Evolutionary conservation across 2,329 filamentous ascomycete genomes (phyloP).

Genomic region (Xylariales sp.): DNA sequence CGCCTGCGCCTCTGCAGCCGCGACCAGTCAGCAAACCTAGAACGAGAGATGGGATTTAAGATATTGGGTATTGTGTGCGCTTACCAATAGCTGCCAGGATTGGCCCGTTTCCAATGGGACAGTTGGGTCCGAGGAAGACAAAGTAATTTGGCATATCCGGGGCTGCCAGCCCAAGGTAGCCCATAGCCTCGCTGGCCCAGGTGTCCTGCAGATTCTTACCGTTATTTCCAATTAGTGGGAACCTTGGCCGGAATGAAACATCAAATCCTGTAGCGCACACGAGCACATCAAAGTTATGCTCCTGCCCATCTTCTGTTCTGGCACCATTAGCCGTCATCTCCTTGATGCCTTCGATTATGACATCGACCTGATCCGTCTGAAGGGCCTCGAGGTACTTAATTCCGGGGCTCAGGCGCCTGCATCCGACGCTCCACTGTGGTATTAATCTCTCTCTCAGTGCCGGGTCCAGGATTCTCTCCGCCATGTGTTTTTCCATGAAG

Average conservation of each 20-base stretch:
- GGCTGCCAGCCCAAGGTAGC: neutral
- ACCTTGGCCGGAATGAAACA: neutral
- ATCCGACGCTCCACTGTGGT: neutral
- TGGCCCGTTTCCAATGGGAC: neutral
- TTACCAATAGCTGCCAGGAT: slow-evolving; percentile 2
- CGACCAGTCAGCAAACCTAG: neutral
- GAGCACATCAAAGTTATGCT: neutral
- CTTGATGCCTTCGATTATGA: neutral
- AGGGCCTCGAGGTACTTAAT: neutral
- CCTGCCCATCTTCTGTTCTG: neutral
- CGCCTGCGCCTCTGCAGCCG: neutral
- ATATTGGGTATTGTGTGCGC: neutral
- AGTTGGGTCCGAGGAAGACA: slow-evolving; percentile 1
- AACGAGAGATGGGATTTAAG: neutral
- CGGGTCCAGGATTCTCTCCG: neutral
- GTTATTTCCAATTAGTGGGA: slow-evolving; percentile 1
- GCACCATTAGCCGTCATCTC: neutral
- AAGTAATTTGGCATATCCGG: slow-evolving; percentile 3
- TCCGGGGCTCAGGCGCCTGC: neutral
- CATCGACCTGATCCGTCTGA: neutral
- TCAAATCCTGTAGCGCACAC: slow-evolving; percentile 1
- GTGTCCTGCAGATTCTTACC: neutral
- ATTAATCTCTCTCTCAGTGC: neutral
- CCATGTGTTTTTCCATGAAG: neutral
- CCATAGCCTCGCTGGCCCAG: neutral